Percentiles rank a stretch among this genome's conserved stretches.
These are phyloP conservation scores for Colletotrichum sansevieriae DNA, from an alignment of 2,329 filamentous ascomycete genomes.

Conservation along the genomic window DNA sequence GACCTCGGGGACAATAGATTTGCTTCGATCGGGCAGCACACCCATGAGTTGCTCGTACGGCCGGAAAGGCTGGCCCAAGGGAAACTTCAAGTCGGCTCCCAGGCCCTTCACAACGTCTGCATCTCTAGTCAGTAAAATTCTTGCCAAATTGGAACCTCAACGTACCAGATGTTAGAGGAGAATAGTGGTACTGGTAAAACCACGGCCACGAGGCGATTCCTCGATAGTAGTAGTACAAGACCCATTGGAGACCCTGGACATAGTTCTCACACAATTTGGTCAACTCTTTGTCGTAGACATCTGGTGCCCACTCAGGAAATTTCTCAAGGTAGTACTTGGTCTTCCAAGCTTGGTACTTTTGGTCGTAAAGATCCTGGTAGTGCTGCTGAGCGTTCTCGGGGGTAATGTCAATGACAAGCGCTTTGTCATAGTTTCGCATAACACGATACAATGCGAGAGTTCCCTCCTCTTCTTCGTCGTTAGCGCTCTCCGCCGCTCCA, in stretches of 20 bases:
- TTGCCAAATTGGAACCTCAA: conserved; percentile 9
- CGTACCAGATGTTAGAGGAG: conserved; percentile 90
- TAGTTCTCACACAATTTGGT: conserved; percentile 92
- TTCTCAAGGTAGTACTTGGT: conserved; percentile 92
- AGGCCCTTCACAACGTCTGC: conserved; percentile 89
- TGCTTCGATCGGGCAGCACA: conserved; percentile 95
- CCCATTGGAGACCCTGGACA: conserved; percentile 97
- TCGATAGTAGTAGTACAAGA: conserved; percentile 97
- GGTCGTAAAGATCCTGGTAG: conserved; percentile 87
- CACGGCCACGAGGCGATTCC: conserved; percentile 98
- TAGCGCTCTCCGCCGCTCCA: conserved; percentile 73
- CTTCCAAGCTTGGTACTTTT: conserved; percentile 94
- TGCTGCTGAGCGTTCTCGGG: conserved; percentile 82
- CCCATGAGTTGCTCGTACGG: conserved; percentile 99
- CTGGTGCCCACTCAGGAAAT: conserved; percentile 86
- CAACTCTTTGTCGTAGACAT: conserved; percentile 81
- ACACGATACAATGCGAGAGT: conserved; percentile 87
- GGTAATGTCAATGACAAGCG: conserved; percentile 84
- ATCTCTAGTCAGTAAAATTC: conserved; percentile 61
- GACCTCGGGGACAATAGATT: conserved; percentile 89
- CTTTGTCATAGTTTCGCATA: conserved; percentile 91
- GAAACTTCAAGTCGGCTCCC: conserved; percentile 89
- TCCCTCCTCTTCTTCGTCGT: conserved; percentile 85
- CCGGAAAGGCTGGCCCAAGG: conserved; percentile 92
- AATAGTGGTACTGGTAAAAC: conserved; percentile 98